phyloP scores from a whole-genome alignment of 495 filamentous ascomycete genomes.

The Recurvomyces mirabilis region DNA sequence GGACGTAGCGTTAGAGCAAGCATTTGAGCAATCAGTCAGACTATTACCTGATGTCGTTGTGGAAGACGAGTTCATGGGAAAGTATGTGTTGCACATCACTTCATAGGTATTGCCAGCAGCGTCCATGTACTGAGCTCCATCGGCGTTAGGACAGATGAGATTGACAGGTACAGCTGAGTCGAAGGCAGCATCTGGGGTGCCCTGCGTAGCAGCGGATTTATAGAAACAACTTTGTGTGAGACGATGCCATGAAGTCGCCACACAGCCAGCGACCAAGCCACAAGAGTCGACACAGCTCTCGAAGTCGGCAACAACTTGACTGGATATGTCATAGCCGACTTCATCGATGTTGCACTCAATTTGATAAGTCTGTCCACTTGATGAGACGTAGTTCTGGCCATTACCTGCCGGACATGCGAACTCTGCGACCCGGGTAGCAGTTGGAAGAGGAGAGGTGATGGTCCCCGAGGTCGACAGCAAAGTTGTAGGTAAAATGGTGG shows the following conservation, averaged over 20 bases:
- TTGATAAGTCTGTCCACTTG: no score
- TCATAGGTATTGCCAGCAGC: slow-evolving; percentile 5
- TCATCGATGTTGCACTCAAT: no score
- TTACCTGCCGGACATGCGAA: no score
- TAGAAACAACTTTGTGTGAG: slow-evolving; percentile 2
- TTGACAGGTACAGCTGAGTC: slow-evolving; percentile 5
- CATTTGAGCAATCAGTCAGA: slow-evolving; percentile 1
- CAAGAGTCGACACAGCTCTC: slow-evolving; percentile 6
- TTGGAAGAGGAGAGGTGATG: no score
- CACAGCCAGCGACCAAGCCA: slow-evolving; percentile 1
- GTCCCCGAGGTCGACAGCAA: no score
- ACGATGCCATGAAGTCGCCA: not conserved
- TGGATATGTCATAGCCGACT: no score
- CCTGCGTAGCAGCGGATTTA: slow-evolving; percentile 3
- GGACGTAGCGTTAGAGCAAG: slow-evolving; percentile 3
- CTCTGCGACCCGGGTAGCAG: no score
- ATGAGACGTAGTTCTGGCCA: no score
- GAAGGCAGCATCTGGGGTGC: not conserved
- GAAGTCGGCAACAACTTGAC: no score
- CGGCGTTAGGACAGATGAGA: slow-evolving; percentile 5
- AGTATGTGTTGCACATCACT: slow-evolving; percentile 8
- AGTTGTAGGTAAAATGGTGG: no score
- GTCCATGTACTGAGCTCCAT: slow-evolving; percentile 2
- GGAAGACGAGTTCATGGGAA: not conserved
- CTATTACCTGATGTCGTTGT: not conserved